Base-by-base conservation (phyloP, 495 filamentous ascomycete genomes). In the Aspergillus homomorphus region DNA sequence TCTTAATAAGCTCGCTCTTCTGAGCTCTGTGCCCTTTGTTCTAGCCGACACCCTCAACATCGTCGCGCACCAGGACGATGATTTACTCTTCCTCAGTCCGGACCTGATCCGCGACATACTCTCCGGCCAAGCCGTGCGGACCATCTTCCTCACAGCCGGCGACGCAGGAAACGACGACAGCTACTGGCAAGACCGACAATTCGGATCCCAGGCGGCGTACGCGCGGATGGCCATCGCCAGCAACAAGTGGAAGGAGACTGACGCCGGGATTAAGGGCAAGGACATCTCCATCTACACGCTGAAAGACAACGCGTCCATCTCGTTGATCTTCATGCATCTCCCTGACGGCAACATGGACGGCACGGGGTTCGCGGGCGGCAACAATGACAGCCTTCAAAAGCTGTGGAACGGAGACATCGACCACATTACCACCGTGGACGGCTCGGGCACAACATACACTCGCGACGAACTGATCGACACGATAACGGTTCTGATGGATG, bases 131-230 rank as follows among this genome's bases (percentile, higher is more conserved):
- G 38, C 66, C 63, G 49, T 94, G 53, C 58, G 71, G 62, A 71
- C 91, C 87, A 62, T 95, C 87, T 70, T 92, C 89, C 74, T 95
- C 86, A 68, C 91, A 85, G 70, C 91, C 85, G 63, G 89, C 89
- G 70, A 91, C 85, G 57, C 87, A 84, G 63, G 90, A 85, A 67
- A 57, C 1, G 22, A 19, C 14, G 41, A 26, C 3, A 26, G 30
- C n/a, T 66, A 59, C 53, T 66, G 60, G 64, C 24, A 19, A 12
- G 5, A 23, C 6, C 61, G 64, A 0, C 51, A 66, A 26, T 16
- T 43, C 0, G 64, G 64, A 3, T 44, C 56, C 0, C 61, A 54
- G 4, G 53, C 58, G 0, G 61, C 64, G 3, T 66, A 66, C 18
- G 53, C 57, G 15, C 30, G 48, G 1, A 66, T 66, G 64, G 49